Evolutionary conservation across 1,139 yeast genomes (phyloP).

Genomic region (Trichomonascaceae sp.): DNA sequence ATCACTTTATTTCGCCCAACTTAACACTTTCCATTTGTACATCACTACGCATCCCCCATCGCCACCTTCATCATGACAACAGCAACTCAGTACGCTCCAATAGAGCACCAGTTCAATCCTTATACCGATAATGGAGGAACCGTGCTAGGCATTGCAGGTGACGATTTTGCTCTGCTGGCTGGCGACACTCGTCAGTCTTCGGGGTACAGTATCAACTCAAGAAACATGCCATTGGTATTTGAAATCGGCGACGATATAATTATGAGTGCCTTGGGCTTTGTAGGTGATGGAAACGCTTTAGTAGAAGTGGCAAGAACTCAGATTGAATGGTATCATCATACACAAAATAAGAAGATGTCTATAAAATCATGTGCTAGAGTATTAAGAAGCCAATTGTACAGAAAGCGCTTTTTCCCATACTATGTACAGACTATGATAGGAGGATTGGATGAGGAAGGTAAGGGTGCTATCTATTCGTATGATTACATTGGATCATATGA

Average conservation of each 20-base stretch:
- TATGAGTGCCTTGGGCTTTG: slow-evolving; percentile 91
- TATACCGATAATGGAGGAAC: slow-evolving; percentile 98
- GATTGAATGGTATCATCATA: slow-evolving; percentile 90
- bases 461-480: slow-evolving; percentile 91
- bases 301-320: slow-evolving; percentile 70
- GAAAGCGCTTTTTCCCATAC: slow-evolving; percentile 94
- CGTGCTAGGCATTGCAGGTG: slow-evolving; percentile 94
- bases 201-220: slow-evolving; percentile 88
- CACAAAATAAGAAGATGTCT: slow-evolving; percentile 68
- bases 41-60: not conserved
- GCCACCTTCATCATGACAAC: slow-evolving; percentile 9
- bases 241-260: slow-evolving; percentile 84
- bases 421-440: slow-evolving; percentile 93
- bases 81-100: slow-evolving; percentile 41
- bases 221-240: slow-evolving; percentile 87
- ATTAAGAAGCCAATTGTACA: slow-evolving; percentile 83
- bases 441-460: slow-evolving; percentile 90
- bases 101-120: slow-evolving; percentile 92
- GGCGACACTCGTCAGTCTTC: slow-evolving; percentile 97
- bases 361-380: slow-evolving; percentile 80
- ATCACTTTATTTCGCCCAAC: no score
- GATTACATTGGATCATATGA: slow-evolving; percentile 98
- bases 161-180: slow-evolving; percentile 92
- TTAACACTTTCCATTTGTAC: no score
- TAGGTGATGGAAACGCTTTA: slow-evolving; percentile 89